Evolutionary conservation across 345 rosid genomes (phyloP).

Genomic region (Eucalyptus albens): DNA sequence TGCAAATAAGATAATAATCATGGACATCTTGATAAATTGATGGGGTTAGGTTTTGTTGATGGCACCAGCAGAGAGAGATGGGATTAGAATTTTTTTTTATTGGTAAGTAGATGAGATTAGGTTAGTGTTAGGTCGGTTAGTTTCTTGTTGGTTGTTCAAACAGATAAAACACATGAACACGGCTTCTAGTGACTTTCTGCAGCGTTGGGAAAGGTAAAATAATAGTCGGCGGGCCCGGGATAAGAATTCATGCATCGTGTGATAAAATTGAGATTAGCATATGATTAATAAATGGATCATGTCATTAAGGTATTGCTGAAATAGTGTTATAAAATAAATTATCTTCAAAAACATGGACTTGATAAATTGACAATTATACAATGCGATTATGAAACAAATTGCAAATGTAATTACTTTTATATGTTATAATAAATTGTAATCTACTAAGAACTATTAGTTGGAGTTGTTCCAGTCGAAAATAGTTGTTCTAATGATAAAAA

Average conservation of each 20-base stretch:
- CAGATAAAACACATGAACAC: background rate
- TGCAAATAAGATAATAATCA: slow-evolving; percentile 11
- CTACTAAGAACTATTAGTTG: background rate
- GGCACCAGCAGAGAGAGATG: background rate
- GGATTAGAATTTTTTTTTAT: background rate
- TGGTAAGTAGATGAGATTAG: background rate
- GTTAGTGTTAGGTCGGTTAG: background rate
- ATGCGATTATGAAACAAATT: background rate
- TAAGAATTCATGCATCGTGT: background rate
- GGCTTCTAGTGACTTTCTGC: background rate
- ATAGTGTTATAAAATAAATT: background rate
- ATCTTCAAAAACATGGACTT: background rate
- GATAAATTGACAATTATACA: background rate
- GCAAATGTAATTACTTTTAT: background rate
- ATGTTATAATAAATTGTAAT: background rate
- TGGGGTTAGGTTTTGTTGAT: background rate
- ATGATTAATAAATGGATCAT: background rate
- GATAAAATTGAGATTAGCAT: background rate
- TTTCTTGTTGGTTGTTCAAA: background rate
- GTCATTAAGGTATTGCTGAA: background rate
- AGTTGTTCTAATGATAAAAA: background rate
- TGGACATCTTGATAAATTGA: background rate
- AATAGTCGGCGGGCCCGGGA: background rate
- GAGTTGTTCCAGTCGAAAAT: background rate
- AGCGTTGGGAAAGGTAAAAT: background rate